Base-by-base conservation (phyloP, 768 basidiomycete species). In the Naganishia kalamii region DNA sequence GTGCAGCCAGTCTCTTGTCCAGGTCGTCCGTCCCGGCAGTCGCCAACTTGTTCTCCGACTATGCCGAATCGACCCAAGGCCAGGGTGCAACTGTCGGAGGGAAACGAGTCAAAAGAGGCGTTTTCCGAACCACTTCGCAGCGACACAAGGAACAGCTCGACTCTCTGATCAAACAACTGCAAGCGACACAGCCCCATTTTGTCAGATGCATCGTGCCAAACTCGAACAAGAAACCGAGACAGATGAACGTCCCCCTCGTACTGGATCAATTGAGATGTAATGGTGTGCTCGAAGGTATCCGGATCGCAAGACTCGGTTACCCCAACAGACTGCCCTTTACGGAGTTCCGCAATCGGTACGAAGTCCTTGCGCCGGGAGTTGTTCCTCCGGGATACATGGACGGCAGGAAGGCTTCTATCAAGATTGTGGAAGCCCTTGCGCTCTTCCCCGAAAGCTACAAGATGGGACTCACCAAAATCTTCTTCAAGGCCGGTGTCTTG, bases 161-260 rank as follows among this genome's bases (percentile, higher is more conserved):
- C 10, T 88, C 89, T 71, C 82, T 99, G 59, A 94, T 99, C 90
- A 76, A 80, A 2, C 96, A 98, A 72, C 82, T 99, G 12, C 86
- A 88, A 63, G 85, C 90, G 1, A 99, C 96, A 0, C 93, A 97
- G 71, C 96, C 96, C 0, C 96, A 99, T 77, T 99, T 99, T 78
- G 89, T 99, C 13, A 85, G 96, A 27, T 99, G 96, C 74, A 99
- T 99, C 71, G 94, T 99, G 1, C 96, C 96, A 1, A 99, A 99
- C 71, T 80, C 83, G 21, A 81, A 86, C 79, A 98, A 98, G 82
- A 89, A 89, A 73, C 91, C 96, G 0, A 89, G 88, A 6, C 84
- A 88, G 47, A 83, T 99, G 68, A 93, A 96, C 71, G 89, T 92
- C 0, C 94, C 94, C 0, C 85, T 98, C 46, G 91, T 98, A 3